Base-by-base conservation (phyloP, 345 rosid genomes). In the Durio zibethinus region DNA sequence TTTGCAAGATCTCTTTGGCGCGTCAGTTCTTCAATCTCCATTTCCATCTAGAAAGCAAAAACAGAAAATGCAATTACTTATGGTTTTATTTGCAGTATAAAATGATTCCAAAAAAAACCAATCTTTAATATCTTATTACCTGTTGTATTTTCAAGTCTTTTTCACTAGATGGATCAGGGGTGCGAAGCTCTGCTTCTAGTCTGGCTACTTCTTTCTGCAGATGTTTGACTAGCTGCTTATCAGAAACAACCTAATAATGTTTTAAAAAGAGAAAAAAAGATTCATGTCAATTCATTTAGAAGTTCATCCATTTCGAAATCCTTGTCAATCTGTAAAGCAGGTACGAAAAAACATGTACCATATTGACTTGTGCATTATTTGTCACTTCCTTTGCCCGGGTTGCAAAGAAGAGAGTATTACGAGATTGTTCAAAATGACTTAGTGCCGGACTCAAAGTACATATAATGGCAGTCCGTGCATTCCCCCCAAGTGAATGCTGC, bases 371-470 rank as follows among this genome's bases (percentile, higher is more conserved):
- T 61, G 99, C 99, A 86, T 91, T 97, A 83, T 97, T 94, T 21
- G 99, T 97, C 77, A 97, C 99, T 91, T 97, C 99, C 90, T 97
- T 97, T 8, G 99, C 99, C 82, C 98, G 80, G 73, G 98, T 97
- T 47, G 99, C 99, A 33, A 97, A 97, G 84, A 82, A 88, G 16
- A 97, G 98, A 75, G 98, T 94, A 77, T 94, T 97, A 80, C 98
- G 95, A 77, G 99, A 97, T 83, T 97, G 99, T 77, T 97, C 99
- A 76, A 87, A 88, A 82, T 97, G 98, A 83, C 89, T 82, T 59
- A 83, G 62, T 38, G 99, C 98, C 72, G 99, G 99, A 88, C 99
- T 94, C 79, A 97, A 66, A 77, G 98, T 97, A 80, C 98, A 97
- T 43, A 97, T 94, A 76, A 97, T 97, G 76, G 99, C 99, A 50